Conservation (phyloP, 2,329 filamentous ascomycete genomes). For the Orbilia quercus region DNA sequence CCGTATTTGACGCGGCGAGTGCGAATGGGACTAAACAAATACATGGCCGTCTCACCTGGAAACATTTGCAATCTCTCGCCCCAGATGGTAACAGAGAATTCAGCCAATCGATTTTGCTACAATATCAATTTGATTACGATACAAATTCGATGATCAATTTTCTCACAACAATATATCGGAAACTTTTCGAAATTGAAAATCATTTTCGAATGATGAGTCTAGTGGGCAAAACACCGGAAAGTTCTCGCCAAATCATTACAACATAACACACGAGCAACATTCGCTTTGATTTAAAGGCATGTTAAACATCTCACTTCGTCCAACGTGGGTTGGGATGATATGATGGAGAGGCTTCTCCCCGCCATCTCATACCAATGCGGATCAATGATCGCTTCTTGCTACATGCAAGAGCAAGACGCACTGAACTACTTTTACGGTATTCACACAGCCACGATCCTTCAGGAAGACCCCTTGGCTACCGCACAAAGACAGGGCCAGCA, state of each 20-base stretch:
- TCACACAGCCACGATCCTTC: neutral
- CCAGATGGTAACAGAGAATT: neutral
- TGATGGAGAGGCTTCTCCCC: conserved; percentile 16
- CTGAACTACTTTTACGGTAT: conserved; percentile 17
- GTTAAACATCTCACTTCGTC: conserved; percentile 13
- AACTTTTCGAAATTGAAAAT: conserved; percentile 19
- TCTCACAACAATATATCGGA: conserved; percentile 7
- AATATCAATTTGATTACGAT: conserved; percentile 23
- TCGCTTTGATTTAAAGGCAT: conserved; percentile 17
- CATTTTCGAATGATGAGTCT: conserved; percentile 2
- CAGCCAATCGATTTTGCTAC: neutral
- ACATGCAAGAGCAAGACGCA: conserved; percentile 21
- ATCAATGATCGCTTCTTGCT: conserved; percentile 15
- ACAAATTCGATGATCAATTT: conserved; percentile 5
- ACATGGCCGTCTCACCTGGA: conserved; percentile 38
- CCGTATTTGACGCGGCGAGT: neutral
- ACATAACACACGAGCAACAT: conserved; percentile 27
- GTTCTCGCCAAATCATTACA: neutral
- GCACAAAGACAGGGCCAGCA: neutral
- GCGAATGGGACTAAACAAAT: neutral
- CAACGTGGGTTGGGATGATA: conserved; percentile 6
- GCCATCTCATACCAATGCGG: neutral
- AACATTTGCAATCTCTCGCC: conserved; percentile 2
- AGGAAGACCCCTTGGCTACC: neutral
- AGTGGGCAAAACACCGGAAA: neutral